Conservation (phyloP, 2,329 filamentous ascomycete genomes). For the Aspergillus cejpii region DNA sequence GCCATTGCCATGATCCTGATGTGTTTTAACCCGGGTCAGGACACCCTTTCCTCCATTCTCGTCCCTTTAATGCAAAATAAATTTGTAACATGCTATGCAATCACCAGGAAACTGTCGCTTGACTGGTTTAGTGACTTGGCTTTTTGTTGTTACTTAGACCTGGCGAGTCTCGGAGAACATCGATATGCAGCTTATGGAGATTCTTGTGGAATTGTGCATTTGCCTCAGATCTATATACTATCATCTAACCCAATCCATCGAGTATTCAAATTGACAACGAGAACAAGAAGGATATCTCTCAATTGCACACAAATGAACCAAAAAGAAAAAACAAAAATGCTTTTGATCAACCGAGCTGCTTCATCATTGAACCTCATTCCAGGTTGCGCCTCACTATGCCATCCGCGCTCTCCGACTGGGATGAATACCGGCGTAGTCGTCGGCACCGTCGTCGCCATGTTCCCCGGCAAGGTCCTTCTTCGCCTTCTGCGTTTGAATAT, state of each 20-base stretch:
- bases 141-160: constrained; percentile 1
- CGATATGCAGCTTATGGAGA: not conserved
- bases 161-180: constrained; percentile 1
- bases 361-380: not conserved
- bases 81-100: constrained; percentile 24
- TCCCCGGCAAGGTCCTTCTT: constrained; percentile 22
- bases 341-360: not conserved
- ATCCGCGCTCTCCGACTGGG: constrained; percentile 41
- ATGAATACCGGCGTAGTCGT: constrained; percentile 37
- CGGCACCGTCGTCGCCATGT: constrained; percentile 16
- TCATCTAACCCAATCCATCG: constrained; percentile 6
- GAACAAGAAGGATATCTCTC: constrained; percentile 16
- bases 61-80: constrained; percentile 19
- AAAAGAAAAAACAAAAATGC: not conserved
- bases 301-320: constrained; percentile 6
- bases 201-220: not conserved
- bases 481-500: constrained; percentile 42
- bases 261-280: constrained; percentile 10
- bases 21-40: constrained; percentile 10
- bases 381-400: constrained; percentile 13
- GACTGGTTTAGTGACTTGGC: constrained; percentile 1
- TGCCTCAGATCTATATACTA: constrained; percentile 1
- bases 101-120: constrained; percentile 17
- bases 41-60: constrained; percentile 9
- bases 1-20: constrained; percentile 18